A percentile compares a stretch with the other conserved stretches of the same genome.
These are phyloP conservation scores for Strobilomyces echinocephalus DNA, from an alignment of 768 basidiomycete species.

Conservation along the genomic window DNA sequence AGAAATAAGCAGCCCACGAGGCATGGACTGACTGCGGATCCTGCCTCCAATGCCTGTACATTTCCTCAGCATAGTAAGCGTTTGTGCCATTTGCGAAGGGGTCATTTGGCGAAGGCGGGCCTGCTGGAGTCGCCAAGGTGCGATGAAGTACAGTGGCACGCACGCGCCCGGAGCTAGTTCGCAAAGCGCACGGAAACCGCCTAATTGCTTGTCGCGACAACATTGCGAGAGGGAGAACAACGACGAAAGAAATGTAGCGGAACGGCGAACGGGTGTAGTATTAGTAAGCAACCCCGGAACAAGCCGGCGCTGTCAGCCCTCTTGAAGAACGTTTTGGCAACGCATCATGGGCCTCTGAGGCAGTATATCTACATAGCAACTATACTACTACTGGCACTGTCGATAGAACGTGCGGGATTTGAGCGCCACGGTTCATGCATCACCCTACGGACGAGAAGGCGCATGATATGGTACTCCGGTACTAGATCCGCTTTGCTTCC, in stretches of 20 bases:
- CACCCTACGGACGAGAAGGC: too few species aligned
- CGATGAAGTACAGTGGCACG: constrained; percentile 25
- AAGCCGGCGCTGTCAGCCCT: not conserved
- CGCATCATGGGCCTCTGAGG: too few species aligned
- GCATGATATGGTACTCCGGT: too few species aligned
- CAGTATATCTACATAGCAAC: too few species aligned
- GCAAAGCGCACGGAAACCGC: constrained; percentile 30
- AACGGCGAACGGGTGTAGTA: not conserved
- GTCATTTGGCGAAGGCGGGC: constrained; percentile 70
- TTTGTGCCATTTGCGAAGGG: constrained; percentile 92
- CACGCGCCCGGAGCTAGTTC: constrained; percentile 17
- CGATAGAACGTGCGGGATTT: too few species aligned
- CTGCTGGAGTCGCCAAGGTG: constrained; percentile 44
- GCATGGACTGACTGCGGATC: constrained; percentile 90
- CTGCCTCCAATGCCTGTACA: constrained; percentile 90
- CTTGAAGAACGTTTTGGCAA: too few species aligned
- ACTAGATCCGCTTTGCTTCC: constrained; percentile 27
- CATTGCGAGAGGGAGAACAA: constrained; percentile 19
- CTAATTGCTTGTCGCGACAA: constrained; percentile 35
- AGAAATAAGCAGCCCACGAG: constrained; percentile 94
- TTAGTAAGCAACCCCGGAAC: not conserved
- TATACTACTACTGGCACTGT: too few species aligned
- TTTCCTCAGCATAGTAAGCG: constrained; percentile 93
- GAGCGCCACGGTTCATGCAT: too few species aligned
- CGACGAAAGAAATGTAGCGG: not conserved